Evolutionary conservation across 306 rosid genomes (phyloP).

Genomic region (Malus fusca): DNA sequence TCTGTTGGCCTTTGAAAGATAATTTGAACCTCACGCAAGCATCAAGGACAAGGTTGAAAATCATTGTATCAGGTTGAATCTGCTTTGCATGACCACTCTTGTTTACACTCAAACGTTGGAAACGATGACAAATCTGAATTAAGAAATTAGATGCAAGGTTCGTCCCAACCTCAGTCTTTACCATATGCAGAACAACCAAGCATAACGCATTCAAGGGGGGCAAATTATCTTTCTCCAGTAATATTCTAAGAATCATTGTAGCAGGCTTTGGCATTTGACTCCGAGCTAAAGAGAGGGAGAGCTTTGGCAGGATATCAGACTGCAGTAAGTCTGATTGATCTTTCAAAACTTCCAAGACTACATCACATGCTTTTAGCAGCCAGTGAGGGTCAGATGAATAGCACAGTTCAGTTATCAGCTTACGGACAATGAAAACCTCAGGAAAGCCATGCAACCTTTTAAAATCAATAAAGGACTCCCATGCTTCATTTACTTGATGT

Average conservation of each 20-base stretch:
- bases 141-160: conserved; percentile 57
- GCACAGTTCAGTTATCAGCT: conserved; percentile 48
- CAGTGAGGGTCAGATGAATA: conserved; percentile 47
- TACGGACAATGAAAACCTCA: conserved; percentile 33
- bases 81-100: conserved; percentile 22
- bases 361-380: conserved; percentile 52
- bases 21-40: conserved; percentile 70
- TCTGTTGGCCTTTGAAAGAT: conserved; percentile 49
- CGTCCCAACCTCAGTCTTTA: conserved; percentile 63
- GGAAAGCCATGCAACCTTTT: conserved; percentile 73
- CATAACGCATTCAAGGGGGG: conserved; percentile 50
- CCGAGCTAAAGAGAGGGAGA: conserved; percentile 60
- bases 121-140: conserved; percentile 48
- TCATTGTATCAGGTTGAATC: conserved; percentile 46
- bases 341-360: conserved; percentile 40
- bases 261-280: conserved; percentile 54
- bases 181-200: conserved; percentile 54
- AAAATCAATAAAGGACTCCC: conserved; percentile 61
- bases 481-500: conserved; percentile 50
- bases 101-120: conserved; percentile 23
- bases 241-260: conserved; percentile 44
- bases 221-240: conserved; percentile 36
- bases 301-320: conserved; percentile 45
- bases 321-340: conserved; percentile 48
- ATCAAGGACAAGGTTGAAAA: conserved; percentile 75